Evolutionary conservation across 2,329 filamentous ascomycete species (phyloP).

Genomic region (Exophiala calicioides): DNA sequence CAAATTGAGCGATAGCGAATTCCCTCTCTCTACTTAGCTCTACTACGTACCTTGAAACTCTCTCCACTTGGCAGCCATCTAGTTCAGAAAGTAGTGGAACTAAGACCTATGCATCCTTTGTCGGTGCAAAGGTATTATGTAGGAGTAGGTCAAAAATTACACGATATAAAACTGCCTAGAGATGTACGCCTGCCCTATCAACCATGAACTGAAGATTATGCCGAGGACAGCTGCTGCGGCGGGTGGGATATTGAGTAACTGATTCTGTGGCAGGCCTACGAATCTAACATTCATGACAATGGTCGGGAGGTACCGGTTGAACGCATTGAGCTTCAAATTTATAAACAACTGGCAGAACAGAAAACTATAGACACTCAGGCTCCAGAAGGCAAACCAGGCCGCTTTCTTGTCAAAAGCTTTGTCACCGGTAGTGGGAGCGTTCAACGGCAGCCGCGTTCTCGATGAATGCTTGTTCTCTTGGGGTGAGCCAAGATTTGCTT

Average conservation of each 20-base stretch:
- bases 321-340: not conserved
- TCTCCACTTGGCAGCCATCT: no score
- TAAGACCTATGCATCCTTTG: no score
- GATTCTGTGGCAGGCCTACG: not conserved
- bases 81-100: no score
- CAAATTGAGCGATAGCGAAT: no score
- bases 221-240: conserved; percentile 1
- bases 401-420: not conserved
- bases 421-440: conserved; percentile 1
- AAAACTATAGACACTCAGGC: not conserved
- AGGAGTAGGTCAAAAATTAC: no score
- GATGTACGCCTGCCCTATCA: not conserved
- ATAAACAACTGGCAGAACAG: not conserved
- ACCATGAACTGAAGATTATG: not conserved
- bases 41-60: no score
- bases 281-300: conserved; percentile 1
- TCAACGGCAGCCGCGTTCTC: not conserved
- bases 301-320: conserved; percentile 6
- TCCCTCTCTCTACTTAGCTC: no score
- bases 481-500: not conserved
- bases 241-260: conserved; percentile 5
- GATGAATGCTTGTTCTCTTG: conserved; percentile 4
- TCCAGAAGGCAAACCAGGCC: not conserved
- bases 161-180: not conserved
- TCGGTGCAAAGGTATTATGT: no score